Evolutionary conservation across 805 yeast genomes (phyloP).

Genomic region (Suhomyces emberorum): DNA sequence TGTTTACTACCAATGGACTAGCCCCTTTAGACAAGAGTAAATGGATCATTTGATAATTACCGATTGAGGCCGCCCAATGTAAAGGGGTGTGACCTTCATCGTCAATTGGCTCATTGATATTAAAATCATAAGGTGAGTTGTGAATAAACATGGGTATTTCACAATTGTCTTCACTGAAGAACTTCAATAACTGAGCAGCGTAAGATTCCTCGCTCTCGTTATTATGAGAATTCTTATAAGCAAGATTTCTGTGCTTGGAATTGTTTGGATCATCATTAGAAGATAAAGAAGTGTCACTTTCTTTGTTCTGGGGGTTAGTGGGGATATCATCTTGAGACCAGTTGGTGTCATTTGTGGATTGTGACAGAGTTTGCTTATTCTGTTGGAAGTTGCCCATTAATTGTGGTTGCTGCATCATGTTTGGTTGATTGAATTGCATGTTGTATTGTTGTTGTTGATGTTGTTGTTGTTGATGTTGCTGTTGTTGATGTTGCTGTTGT

Average conservation of each 20-base stretch:
- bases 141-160: slow-evolving; percentile 62
- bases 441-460: slow-evolving; percentile 15
- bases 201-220: slow-evolving; percentile 41
- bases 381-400: slow-evolving; percentile 19
- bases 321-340: slow-evolving; percentile 41
- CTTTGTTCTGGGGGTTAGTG: slow-evolving; percentile 20
- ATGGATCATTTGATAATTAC: slow-evolving; percentile 73
- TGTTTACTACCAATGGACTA: slow-evolving; percentile 49
- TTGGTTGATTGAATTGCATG: not conserved
- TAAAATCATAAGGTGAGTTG: slow-evolving; percentile 62
- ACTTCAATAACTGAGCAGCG: slow-evolving; percentile 38
- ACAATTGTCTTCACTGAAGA: slow-evolving; percentile 42
- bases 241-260: slow-evolving; percentile 1
- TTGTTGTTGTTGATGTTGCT: slow-evolving; percentile 16
- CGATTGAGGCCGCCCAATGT: slow-evolving; percentile 98
- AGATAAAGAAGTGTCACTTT: slow-evolving; percentile 40
- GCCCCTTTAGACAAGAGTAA: slow-evolving; percentile 76
- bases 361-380: slow-evolving; percentile 19
- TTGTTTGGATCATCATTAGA: slow-evolving; percentile 21
- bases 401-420: slow-evolving; percentile 13
- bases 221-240: not conserved
- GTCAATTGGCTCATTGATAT: slow-evolving; percentile 77
- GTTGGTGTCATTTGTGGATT: slow-evolving; percentile 41
- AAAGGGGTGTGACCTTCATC: slow-evolving; percentile 92
- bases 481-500: slow-evolving; percentile 21